These are phyloP conservation scores for Ricinus communis DNA, from an alignment of 345 rosid genomes.

Conservation along the genomic window DNA sequence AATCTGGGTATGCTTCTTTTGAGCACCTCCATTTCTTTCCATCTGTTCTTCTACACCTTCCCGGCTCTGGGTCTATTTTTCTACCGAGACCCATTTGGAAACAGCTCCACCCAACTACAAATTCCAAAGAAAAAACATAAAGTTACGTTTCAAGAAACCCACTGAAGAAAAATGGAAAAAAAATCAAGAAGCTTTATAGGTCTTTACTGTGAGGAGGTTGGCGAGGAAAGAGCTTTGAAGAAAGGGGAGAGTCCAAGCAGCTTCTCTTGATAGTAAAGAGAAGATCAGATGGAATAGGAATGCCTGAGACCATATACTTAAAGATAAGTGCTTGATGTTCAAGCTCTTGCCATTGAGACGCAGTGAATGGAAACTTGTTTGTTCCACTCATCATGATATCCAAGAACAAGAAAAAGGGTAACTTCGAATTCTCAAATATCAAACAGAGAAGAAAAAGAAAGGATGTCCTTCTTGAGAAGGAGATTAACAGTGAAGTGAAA, in stretches of 20 bases:
- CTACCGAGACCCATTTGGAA: conserved; percentile 73
- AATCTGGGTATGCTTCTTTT: conserved; percentile 85
- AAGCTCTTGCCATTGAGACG: conserved; percentile 89
- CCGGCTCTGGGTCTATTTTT: conserved; percentile 88
- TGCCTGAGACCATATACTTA: conserved; percentile 73
- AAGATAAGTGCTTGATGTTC: conserved; percentile 83
- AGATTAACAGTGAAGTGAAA: not conserved
- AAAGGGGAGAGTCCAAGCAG: conserved; percentile 44
- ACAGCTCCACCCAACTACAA: conserved; percentile 73
- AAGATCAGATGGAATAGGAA: conserved; percentile 81
- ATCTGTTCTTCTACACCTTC: conserved; percentile 90
- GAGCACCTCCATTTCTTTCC: conserved; percentile 99
- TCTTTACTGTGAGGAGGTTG: conserved; percentile 55
- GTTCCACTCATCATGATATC: conserved; percentile 33
- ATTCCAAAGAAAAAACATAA: conserved; percentile 8
- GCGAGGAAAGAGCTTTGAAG: conserved; percentile 49
- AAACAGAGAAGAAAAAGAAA: too few species aligned
- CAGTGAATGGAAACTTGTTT: conserved; percentile 67
- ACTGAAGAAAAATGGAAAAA: not conserved
- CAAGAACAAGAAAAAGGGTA: not conserved
- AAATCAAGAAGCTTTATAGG: not conserved
- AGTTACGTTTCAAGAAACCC: not conserved
- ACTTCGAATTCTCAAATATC: too few species aligned
- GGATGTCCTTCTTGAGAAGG: not conserved
- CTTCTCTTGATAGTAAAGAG: conserved; percentile 68